phyloP scores from a whole-genome alignment of 768 basidiomycete species.

The Cystobasidium onofrii region DNA sequence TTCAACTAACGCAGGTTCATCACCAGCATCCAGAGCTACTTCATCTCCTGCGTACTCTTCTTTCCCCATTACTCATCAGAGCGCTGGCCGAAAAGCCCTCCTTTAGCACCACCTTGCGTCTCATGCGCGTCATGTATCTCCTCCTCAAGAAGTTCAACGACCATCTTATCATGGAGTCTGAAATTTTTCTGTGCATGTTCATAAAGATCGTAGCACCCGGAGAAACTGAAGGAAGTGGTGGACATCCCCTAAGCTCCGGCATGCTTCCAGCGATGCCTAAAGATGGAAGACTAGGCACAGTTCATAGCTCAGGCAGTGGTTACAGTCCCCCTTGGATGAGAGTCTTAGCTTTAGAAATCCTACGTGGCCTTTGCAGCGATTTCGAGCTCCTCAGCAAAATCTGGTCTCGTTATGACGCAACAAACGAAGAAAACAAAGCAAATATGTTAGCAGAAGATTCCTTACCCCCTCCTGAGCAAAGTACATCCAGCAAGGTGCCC shows the following conservation, averaged over 20 bases:
- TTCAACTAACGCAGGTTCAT: neutral
- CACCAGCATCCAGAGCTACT: slow-evolving; percentile 69
- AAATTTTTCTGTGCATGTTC: slow-evolving; percentile 66
- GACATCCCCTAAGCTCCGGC: slow-evolving; percentile 36
- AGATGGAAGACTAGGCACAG: slow-evolving; percentile 47
- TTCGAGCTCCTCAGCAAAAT: slow-evolving; percentile 66
- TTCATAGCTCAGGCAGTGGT: slow-evolving; percentile 26
- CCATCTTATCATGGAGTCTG: slow-evolving; percentile 71
- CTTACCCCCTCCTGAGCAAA: neutral
- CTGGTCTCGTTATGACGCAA: slow-evolving; percentile 65
- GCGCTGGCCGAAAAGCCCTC: slow-evolving; percentile 62
- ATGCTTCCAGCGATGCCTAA: slow-evolving; percentile 49
- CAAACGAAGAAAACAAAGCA: neutral
- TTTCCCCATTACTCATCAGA: slow-evolving; percentile 81
- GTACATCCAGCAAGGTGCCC: slow-evolving; percentile 48
- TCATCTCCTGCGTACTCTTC: slow-evolving; percentile 75
- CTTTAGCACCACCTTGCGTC: slow-evolving; percentile 81
- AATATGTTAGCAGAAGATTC: neutral
- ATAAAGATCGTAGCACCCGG: slow-evolving; percentile 48
- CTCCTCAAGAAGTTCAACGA: slow-evolving; percentile 80
- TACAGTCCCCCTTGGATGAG: slow-evolving; percentile 68
- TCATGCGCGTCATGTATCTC: slow-evolving; percentile 86
- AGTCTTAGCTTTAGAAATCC: slow-evolving; percentile 83
- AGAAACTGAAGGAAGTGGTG: slow-evolving; percentile 44
- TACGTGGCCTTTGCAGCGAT: slow-evolving; percentile 77